Conservation (phyloP, 2,329 filamentous ascomycete species). For the Chalara sp. region DNA sequence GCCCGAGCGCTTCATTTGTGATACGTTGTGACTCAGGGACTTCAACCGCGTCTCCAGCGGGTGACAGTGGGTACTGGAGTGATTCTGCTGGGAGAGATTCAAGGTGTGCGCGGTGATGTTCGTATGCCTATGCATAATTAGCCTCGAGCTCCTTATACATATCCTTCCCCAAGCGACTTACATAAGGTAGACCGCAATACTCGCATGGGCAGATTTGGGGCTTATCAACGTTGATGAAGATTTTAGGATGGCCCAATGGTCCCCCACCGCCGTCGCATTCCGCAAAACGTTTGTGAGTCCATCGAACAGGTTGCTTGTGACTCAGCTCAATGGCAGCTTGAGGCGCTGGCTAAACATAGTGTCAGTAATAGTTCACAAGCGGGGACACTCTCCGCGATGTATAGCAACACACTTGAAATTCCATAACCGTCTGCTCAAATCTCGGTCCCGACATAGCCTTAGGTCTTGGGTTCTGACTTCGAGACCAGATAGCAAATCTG, state of each 20-base stretch:
- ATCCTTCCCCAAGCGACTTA: slow-evolving; percentile 41
- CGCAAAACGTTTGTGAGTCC: slow-evolving; percentile 76
- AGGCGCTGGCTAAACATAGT: slow-evolving; percentile 65
- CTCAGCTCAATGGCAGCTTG: slow-evolving; percentile 90
- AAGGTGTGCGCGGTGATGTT: slow-evolving; percentile 78
- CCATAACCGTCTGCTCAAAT: slow-evolving; percentile 96
- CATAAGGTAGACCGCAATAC: slow-evolving; percentile 91
- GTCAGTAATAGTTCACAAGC: slow-evolving; percentile 22
- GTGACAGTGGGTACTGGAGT: slow-evolving; percentile 60
- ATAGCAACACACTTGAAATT: slow-evolving; percentile 64
- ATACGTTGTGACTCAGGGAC: slow-evolving; percentile 51
- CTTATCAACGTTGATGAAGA: slow-evolving; percentile 99
- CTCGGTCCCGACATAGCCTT: slow-evolving; percentile 87
- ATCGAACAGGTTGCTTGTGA: slow-evolving; percentile 89
- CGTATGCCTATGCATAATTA: slow-evolving; percentile 62
- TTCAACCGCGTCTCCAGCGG: slow-evolving; percentile 51
- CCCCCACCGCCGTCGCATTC: slow-evolving; percentile 91
- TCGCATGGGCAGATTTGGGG: slow-evolving; percentile 84
- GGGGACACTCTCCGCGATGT: not conserved
- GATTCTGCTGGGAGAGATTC: slow-evolving; percentile 74
- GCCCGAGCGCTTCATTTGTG: slow-evolving; percentile 50
- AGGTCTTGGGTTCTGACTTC: slow-evolving; percentile 74
- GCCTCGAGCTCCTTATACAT: not conserved
- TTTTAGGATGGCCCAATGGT: slow-evolving; percentile 78
- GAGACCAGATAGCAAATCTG: slow-evolving; percentile 71